These are phyloP conservation scores for Microsporum canis DNA, from an alignment of 2,329 filamentous ascomycete species.

Conservation along the genomic window DNA sequence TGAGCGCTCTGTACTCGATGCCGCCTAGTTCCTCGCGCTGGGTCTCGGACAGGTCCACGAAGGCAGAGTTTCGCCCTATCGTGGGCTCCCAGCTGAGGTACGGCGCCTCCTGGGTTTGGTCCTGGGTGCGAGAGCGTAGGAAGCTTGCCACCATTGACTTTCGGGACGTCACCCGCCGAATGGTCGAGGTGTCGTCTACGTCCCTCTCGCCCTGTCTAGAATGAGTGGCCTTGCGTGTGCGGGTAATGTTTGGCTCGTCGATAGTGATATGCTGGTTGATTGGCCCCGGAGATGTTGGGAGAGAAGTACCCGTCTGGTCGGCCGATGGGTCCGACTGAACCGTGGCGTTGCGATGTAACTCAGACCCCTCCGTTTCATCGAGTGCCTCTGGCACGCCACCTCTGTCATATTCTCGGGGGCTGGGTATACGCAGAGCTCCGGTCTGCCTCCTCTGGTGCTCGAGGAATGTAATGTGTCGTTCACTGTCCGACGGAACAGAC, in stretches of 20 bases:
- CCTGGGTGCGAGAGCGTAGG: conserved; percentile 28
- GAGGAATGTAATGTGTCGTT: conserved; percentile 79
- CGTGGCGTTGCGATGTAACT: conserved; percentile 21
- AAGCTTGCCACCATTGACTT: conserved; percentile 24
- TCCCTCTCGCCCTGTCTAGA: conserved; percentile 25
- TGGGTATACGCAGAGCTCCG: conserved; percentile 74
- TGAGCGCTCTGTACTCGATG: conserved; percentile 88
- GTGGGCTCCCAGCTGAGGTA: conserved; percentile 94
- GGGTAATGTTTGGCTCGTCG: conserved; percentile 34
- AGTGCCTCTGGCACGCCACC: conserved; percentile 59
- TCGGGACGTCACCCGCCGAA: conserved; percentile 17
- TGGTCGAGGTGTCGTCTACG: conserved; percentile 18
- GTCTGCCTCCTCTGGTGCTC: conserved; percentile 69
- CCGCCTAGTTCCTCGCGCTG: conserved; percentile 91
- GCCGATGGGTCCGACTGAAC: conserved; percentile 17
- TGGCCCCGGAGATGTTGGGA: conserved; percentile 19
- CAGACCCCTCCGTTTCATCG: conserved; percentile 23
- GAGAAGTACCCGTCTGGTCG: conserved; percentile 13
- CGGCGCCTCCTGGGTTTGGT: conserved; percentile 44
- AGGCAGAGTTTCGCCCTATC: conserved; percentile 83
- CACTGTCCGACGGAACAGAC: conserved; percentile 40
- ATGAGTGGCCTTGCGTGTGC: conserved; percentile 25
- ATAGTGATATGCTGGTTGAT: conserved; percentile 35
- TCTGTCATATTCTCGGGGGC: conserved; percentile 77
- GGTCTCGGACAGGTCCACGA: conserved; percentile 75